Base-by-base conservation (phyloP, 176 grass and related monocot genomes). In the Aegilops longissima region DNA sequence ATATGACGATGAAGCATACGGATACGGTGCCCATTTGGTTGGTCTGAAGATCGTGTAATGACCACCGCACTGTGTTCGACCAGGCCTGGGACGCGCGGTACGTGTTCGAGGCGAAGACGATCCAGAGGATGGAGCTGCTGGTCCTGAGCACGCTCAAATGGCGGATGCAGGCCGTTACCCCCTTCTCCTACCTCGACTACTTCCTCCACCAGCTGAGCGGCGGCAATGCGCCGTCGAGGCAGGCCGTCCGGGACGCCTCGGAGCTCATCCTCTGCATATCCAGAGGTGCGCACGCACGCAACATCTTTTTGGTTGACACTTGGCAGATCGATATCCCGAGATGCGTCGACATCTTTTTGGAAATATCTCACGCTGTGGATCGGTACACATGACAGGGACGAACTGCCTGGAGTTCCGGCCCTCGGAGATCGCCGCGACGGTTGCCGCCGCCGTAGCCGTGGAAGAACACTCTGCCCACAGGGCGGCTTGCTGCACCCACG, bases 101-200 rank as follows among this genome's bases (percentile, higher is more conserved):
- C 90, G 91, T 97, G 83, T 99, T 99, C 81, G 97, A 99, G 61
- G 87, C 94, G 2, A 99, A 80, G 84, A 95, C 94, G 64, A 97
- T 97, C 34, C 92, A 93, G 89, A 97, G 97, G 87, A 99, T 99
- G 94, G 91, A 99, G 89, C 92, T 99, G 58, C 86, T 99, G 36
- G 89, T 97, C 0, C 87, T 99, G 38, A 99, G 85, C 76, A 95
- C 94, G 34, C 94, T 99, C 63, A 97, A 93, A 42, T 99, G 97
- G 97, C 86, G 94, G 92, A 99, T 99, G 97, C 97, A 94, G 76
- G 82, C 94, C 9, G 92, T 99, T 52, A 99, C 97, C 16, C 94
- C 97, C 34, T 97, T 99, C 87, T 92, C 97, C 9, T 95, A 97
- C 88, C 71, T 95, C 70, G 97, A 95, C 78, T 93, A 90, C 90